Evolutionary conservation across 106 monocot genomes (phyloP).

Genomic region (Dioscorea alata): DNA sequence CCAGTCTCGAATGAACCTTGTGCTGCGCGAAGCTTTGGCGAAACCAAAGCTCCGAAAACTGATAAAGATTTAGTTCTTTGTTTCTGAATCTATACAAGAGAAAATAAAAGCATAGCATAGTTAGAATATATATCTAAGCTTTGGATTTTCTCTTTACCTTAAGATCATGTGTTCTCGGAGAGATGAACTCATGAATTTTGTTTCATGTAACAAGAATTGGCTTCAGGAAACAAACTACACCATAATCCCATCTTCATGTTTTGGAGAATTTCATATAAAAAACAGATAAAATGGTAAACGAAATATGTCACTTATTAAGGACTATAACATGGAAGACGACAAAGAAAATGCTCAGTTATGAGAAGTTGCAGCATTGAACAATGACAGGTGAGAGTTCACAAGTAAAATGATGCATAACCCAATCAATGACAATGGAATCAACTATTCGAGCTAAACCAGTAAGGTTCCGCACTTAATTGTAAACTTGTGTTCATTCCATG

Average conservation of each 20-base stretch:
- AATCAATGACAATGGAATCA: too few species aligned
- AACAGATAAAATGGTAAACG: background rate
- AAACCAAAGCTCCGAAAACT: constrained; percentile 76
- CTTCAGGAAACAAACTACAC: too few species aligned
- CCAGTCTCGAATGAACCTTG: constrained; percentile 88
- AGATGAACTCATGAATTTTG: too few species aligned
- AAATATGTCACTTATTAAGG: background rate
- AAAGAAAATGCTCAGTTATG: background rate
- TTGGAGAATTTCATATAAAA: background rate
- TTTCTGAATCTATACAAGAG: constrained; percentile 30
- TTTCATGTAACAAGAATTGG: background rate
- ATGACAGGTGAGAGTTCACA: too few species aligned
- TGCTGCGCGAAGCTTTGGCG: constrained; percentile 77
- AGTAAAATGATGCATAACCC: too few species aligned
- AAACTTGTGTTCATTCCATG: too few species aligned
- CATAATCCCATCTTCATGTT: too few species aligned
- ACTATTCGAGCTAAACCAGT: too few species aligned
- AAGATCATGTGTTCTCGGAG: too few species aligned
- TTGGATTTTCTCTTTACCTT: background rate
- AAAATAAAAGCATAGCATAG: background rate
- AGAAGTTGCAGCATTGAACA: too few species aligned
- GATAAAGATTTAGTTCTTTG: constrained; percentile 63
- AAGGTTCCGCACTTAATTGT: too few species aligned
- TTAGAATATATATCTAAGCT: background rate
- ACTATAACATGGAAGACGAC: background rate